Percentiles rank a stretch among this genome's conserved stretches.
These are phyloP conservation scores for Amylostereum chailletii DNA, from an alignment of 1,284 basidiomycete genomes.

Conservation along the genomic window DNA sequence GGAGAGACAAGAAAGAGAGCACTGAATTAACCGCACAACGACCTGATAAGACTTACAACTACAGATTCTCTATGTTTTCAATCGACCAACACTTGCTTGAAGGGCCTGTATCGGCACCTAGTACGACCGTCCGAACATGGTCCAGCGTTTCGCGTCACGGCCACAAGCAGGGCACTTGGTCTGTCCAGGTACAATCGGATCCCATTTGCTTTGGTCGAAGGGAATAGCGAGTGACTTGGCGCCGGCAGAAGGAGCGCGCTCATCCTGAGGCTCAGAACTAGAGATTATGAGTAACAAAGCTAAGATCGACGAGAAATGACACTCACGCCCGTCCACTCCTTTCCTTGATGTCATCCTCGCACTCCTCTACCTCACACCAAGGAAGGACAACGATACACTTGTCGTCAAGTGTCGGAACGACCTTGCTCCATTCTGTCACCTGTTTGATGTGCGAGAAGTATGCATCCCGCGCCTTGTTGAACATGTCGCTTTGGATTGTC, in stretches of 20 bases:
- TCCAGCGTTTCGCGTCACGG: slow-evolving; percentile 84
- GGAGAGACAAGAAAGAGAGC: too few species aligned
- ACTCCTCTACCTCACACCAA: slow-evolving; percentile 93
- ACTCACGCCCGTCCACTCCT: slow-evolving; percentile 79
- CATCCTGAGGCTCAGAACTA: slow-evolving; percentile 82
- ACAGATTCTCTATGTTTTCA: too few species aligned
- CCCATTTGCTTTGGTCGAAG: slow-evolving; percentile 83
- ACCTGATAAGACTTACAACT: too few species aligned
- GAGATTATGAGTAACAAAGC: slow-evolving; percentile 9
- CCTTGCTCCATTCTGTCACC: slow-evolving; percentile 83
- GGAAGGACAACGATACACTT: slow-evolving; percentile 89
- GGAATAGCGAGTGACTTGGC: slow-evolving; percentile 98
- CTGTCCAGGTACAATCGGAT: slow-evolving; percentile 67
- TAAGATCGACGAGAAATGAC: slow-evolving; percentile 1
- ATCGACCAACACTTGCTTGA: background rate
- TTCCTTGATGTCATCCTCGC: slow-evolving; percentile 99
- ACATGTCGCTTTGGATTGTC: slow-evolving; percentile 89
- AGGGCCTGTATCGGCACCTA: slow-evolving; percentile 22
- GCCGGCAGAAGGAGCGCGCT: slow-evolving; percentile 94
- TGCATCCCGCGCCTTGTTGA: slow-evolving; percentile 64
- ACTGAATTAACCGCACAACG: too few species aligned
- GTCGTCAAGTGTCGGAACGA: slow-evolving; percentile 85
- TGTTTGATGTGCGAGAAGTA: slow-evolving; percentile 73
- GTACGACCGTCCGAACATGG: slow-evolving; percentile 83
- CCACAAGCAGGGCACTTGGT: slow-evolving; percentile 85